Base-by-base conservation (phyloP, 495 filamentous ascomycete species). In the Hyaloscypha bicolor region DNA sequence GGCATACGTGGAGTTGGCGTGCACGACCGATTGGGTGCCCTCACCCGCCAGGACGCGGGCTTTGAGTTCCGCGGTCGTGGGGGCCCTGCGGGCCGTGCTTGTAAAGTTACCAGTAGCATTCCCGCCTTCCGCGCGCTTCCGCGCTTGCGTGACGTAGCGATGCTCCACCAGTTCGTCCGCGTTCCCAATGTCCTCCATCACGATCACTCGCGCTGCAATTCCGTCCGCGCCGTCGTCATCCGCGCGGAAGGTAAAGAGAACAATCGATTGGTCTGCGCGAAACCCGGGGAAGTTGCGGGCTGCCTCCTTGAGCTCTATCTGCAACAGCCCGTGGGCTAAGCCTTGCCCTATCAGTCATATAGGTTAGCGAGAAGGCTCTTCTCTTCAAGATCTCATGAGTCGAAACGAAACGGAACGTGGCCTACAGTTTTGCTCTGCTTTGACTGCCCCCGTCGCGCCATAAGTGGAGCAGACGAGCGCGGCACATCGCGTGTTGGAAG, bases 401-500 rank as follows among this genome's bases (percentile, higher is more conserved):
- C 33, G 33, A 9, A 37, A 37, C 33, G 33, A 9, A 37, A 37
- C 33, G 33, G 33, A 37, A 37, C 33, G 4, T 37, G 16, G 33
- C 62, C 16, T 64, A 64, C 62, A 64, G 31, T 64, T 33, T 55
- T 64, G 62, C 48, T 64, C 62, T 9, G 62, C 42, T 32, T 64
- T 64, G 45, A 63, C 61, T 14, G 3, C 61, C 32, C 33, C 33
- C 33, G 33, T 37, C 33, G 33, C 33, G 33, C 33, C 33, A 37
- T 37, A 37, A 37, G 33, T 37, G 5, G 33, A 37, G 33, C 33
- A 37, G 33, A 37, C 33, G 33, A 37, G 33, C 19, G 39, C 65
- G 55, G 65, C 65, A 56, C 65, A 67, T 25, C 68, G 68, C 14
- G 68, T 70, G 14, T 37, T 37, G 33, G 33, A 37, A 37, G 33